phyloP scores from a whole-genome alignment of 2,329 filamentous ascomycete genomes.

The Colletotrichum karsti region DNA sequence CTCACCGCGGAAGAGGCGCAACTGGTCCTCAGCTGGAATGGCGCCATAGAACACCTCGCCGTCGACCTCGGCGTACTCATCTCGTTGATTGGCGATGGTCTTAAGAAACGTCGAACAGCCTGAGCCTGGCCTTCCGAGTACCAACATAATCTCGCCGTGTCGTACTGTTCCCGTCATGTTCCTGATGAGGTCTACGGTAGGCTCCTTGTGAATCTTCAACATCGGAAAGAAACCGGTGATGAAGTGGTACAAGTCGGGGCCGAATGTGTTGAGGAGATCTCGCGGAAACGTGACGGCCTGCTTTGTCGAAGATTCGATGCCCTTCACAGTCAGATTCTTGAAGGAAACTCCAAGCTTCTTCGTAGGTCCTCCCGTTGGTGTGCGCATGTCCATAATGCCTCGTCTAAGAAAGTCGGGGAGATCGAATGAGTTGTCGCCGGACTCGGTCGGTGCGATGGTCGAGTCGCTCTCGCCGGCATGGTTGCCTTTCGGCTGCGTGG shows the following conservation, averaged over 20 bases:
- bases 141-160: constrained; percentile 47
- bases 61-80: constrained; percentile 70
- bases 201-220: constrained; percentile 33
- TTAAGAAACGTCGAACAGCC: constrained; percentile 84
- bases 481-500: neutral
- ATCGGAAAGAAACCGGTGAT: constrained; percentile 52
- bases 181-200: constrained; percentile 37
- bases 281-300: constrained; percentile 79
- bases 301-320: constrained; percentile 70
- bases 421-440: constrained; percentile 56
- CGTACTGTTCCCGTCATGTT: constrained; percentile 45
- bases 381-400: constrained; percentile 79
- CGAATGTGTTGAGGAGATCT: constrained; percentile 80
- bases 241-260: constrained; percentile 78
- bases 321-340: constrained; percentile 79
- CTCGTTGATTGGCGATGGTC: constrained; percentile 75
- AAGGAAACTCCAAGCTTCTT: constrained; percentile 84
- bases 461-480: constrained; percentile 22
- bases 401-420: constrained; percentile 76
- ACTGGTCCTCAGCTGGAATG: constrained; percentile 73
- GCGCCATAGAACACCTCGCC: constrained; percentile 79
- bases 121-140: constrained; percentile 74
- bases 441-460: constrained; percentile 7
- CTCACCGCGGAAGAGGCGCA: constrained; percentile 76
- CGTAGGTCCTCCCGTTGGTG: constrained; percentile 67